A percentile compares a stretch with the other conserved stretches of the same genome.
Evolutionary conservation across 2,329 filamentous ascomycete genomes (phyloP).

Genomic region (Nannizziopsis arthrosporioides): DNA sequence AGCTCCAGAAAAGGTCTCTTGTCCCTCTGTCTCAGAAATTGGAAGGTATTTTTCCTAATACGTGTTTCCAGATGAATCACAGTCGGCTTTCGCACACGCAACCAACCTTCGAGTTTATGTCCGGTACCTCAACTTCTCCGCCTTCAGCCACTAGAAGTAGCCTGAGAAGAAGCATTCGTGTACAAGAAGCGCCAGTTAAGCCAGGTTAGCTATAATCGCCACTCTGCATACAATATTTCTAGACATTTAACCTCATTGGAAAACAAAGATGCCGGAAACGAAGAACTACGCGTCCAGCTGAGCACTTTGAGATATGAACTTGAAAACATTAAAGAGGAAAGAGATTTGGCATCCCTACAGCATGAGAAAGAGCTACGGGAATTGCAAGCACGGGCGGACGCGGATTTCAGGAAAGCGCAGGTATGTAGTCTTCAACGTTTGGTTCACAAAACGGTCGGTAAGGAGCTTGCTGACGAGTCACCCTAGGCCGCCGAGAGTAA

Average conservation of each 20-base stretch:
- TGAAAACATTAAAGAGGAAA: constrained; percentile 76
- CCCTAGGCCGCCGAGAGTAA: constrained; percentile 42
- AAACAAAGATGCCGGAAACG: constrained; percentile 40
- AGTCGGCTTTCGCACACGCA: constrained; percentile 38
- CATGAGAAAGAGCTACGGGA: constrained; percentile 78
- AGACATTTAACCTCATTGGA: background rate
- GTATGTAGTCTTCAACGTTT: constrained; percentile 22
- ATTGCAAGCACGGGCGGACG: constrained; percentile 65
- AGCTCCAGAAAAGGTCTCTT: background rate
- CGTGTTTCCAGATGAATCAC: constrained; percentile 24
- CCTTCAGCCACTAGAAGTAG: constrained; percentile 24
- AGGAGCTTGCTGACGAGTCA: background rate
- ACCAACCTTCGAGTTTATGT: constrained; percentile 49
- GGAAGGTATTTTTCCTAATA: background rate
- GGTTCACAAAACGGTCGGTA: constrained; percentile 5
- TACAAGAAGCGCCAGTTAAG: constrained; percentile 24
- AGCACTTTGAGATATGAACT: constrained; percentile 81
- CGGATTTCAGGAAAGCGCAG: constrained; percentile 62
- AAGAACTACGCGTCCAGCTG: constrained; percentile 79
- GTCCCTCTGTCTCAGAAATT: background rate
- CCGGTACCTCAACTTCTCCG: constrained; percentile 40
- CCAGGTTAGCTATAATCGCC: constrained; percentile 24
- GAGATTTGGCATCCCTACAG: constrained; percentile 64
- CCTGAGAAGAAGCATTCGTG: constrained; percentile 29
- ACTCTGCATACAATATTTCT: constrained; percentile 10